A percentile compares a stretch with the other conserved stretches of the same genome.
Conservation (phyloP, 495 filamentous ascomycete genomes). For the Podospora australis region DNA sequence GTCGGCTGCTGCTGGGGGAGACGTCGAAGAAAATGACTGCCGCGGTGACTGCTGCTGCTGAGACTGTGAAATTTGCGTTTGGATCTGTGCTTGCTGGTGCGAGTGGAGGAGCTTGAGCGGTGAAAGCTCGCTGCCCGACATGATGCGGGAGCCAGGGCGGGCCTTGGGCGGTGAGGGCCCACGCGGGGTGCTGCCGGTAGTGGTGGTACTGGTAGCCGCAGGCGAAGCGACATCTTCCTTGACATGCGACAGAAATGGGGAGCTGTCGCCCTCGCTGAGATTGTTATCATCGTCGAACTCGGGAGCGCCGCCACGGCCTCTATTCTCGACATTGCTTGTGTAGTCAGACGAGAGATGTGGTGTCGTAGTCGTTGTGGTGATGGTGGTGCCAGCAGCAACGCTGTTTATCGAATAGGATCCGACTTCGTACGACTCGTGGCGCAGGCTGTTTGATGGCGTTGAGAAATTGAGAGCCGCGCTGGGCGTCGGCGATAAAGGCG, state of each 20-base stretch:
- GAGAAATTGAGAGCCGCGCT: constrained; percentile 33
- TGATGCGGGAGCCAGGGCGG: constrained; percentile 39
- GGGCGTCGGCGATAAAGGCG: constrained; percentile 31
- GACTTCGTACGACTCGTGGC: constrained; percentile 23
- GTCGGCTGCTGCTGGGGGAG: not conserved
- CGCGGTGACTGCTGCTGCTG: not conserved
- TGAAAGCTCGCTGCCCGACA: constrained; percentile 43
- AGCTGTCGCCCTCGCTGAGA: constrained; percentile 19
- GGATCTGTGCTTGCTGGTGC: constrained; percentile 18
- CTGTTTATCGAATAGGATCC: constrained; percentile 5
- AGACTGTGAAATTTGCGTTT: constrained; percentile 3
- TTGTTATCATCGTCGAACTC: not conserved
- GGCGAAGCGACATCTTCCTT: constrained; percentile 21
- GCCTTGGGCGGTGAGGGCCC: constrained; percentile 30
- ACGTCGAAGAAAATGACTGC: not conserved
- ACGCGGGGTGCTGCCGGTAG: too few relatives aligned
- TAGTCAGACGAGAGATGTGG: not conserved
- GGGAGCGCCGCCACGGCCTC: too few relatives aligned
- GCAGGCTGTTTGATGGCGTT: constrained; percentile 22
- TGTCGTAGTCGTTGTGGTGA: not conserved
- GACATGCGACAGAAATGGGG: constrained; percentile 22
- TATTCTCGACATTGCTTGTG: too few relatives aligned
- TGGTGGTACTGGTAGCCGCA: too few relatives aligned
- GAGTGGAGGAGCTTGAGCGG: constrained; percentile 43
- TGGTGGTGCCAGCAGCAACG: constrained; percentile 3